Evolutionary conservation across 2,329 filamentous ascomycete genomes (phyloP).

Genomic region (Trichoderma cornu-damae): DNA sequence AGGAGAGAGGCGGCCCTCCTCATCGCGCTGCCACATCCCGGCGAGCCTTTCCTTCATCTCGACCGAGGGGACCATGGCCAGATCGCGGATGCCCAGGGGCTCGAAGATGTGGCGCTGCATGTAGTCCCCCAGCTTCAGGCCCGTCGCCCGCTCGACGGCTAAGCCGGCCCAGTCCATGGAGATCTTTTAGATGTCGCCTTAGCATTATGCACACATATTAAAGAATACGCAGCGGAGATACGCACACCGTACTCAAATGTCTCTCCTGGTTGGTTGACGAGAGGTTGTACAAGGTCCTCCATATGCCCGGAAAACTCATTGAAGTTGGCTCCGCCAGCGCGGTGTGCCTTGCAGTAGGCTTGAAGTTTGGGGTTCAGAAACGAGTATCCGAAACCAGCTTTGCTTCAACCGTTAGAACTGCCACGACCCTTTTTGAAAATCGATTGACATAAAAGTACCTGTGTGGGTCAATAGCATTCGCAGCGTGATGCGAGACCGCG

Average conservation of each 20-base stretch:
- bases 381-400: not conserved
- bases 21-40: not conserved
- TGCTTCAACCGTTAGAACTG: not conserved
- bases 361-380: not conserved
- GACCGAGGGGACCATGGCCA: not conserved
- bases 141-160: not conserved
- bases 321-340: not conserved
- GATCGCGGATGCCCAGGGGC: not conserved
- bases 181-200: not conserved
- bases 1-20: not conserved
- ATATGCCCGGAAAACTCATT: conserved; percentile 1
- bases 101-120: not conserved
- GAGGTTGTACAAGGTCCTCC: not conserved
- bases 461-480: not conserved
- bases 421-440: not conserved
- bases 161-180: not conserved
- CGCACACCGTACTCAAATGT: not conserved
- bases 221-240: not conserved
- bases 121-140: not conserved
- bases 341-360: not conserved
- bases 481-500: not conserved
- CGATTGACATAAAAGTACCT: not conserved
- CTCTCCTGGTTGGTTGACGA: not conserved
- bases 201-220: not conserved
- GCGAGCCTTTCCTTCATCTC: not conserved